These are phyloP conservation scores for Neurospora discreta DNA, from an alignment of 495 filamentous ascomycete species.

Conservation along the genomic window DNA sequence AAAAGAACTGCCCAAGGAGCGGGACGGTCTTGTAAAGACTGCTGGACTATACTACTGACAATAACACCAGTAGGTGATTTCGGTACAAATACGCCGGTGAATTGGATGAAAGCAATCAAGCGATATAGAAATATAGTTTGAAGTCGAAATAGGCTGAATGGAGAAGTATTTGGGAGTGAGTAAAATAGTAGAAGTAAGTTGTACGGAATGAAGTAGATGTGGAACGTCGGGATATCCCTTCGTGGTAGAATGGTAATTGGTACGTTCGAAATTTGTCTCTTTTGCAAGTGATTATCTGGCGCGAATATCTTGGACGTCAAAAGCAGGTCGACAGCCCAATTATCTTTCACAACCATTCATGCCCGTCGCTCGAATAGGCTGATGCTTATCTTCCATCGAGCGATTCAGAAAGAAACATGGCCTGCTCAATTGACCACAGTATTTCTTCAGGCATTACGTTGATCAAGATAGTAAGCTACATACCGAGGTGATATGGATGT, in stretches of 20 bases:
- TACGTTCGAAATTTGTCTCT: background rate
- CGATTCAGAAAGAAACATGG: background rate
- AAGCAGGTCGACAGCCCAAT: background rate
- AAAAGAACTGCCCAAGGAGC: background rate
- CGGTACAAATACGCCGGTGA: too few relatives aligned
- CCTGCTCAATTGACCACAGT: background rate
- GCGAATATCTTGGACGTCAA: background rate
- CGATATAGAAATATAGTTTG: background rate
- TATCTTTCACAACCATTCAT: background rate
- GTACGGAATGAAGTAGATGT: background rate
- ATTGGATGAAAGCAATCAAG: background rate
- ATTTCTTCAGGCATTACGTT: background rate
- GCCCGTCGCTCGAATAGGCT: background rate
- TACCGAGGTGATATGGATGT: background rate
- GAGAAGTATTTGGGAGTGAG: background rate
- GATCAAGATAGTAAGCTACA: background rate
- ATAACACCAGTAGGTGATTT: too few relatives aligned
- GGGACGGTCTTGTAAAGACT: background rate
- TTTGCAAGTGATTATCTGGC: background rate
- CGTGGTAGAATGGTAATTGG: background rate
- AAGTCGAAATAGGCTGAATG: background rate
- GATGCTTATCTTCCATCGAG: background rate
- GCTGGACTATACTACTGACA: background rate
- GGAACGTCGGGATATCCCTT: background rate
- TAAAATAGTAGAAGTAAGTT: background rate